These are phyloP conservation scores for Fusarium siculi DNA, from an alignment of 2,329 filamentous ascomycete genomes.

Conservation along the genomic window DNA sequence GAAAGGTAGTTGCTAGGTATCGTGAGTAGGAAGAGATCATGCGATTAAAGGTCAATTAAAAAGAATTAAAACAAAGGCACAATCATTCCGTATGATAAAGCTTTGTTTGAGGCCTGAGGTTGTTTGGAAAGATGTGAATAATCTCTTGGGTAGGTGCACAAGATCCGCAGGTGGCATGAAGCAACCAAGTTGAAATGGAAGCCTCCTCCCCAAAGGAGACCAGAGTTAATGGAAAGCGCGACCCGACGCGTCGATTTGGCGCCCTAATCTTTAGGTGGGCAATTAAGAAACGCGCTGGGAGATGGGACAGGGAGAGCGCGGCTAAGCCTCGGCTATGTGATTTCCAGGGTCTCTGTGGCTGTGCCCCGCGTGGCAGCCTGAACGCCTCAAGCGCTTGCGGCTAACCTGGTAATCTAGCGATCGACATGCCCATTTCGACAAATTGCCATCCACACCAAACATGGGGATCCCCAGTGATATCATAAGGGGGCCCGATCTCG, in stretches of 20 bases:
- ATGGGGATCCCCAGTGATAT: constrained; percentile 41
- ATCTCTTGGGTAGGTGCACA: constrained; percentile 7
- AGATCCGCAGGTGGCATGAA: constrained; percentile 32
- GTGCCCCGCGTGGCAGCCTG: neutral
- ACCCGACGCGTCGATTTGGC: constrained; percentile 48
- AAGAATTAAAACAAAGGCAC: neutral
- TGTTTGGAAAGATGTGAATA: constrained; percentile 9
- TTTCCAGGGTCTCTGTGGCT: constrained; percentile 31
- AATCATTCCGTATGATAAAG: constrained; percentile 2
- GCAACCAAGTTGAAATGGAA: constrained; percentile 28
- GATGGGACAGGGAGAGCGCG: neutral
- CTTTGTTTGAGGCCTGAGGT: neutral
- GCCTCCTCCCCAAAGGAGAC: constrained; percentile 19
- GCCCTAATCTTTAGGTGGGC: constrained; percentile 32
- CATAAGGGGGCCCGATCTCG: constrained; percentile 15
- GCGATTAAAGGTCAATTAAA: constrained; percentile 7
- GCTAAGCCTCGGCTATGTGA: constrained; percentile 26
- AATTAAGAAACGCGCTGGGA: constrained; percentile 30
- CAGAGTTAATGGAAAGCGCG: constrained; percentile 41
- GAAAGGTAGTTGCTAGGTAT: constrained; percentile 14
- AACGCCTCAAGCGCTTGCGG: constrained; percentile 25
- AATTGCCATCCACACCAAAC: constrained; percentile 26
- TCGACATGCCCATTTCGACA: constrained; percentile 31
- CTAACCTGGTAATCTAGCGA: constrained; percentile 33
- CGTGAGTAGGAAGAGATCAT: constrained; percentile 17